phyloP scores from a whole-genome alignment of 768 basidiomycete genomes.

The Russula olivacea region DNA sequence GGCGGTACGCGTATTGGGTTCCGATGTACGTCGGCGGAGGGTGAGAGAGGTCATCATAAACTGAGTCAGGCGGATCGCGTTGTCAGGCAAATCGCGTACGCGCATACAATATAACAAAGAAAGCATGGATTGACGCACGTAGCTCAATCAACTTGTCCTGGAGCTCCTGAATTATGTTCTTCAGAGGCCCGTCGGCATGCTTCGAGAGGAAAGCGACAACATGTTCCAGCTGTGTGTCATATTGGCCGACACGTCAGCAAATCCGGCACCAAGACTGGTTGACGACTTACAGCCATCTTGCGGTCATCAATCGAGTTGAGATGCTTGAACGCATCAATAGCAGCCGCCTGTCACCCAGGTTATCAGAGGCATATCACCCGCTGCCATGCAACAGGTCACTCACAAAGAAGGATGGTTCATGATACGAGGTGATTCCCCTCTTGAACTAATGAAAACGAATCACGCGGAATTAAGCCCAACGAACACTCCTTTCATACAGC shows the following conservation, averaged over 20 bases:
- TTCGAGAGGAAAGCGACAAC: constrained; percentile 56
- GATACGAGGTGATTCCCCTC: not conserved
- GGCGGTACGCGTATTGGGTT: constrained; percentile 55
- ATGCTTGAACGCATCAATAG: constrained; percentile 57
- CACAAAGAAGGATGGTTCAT: constrained; percentile 11
- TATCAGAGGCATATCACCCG: not conserved
- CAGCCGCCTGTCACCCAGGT: constrained; percentile 40
- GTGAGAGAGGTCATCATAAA: constrained; percentile 78
- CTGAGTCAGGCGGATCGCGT: constrained; percentile 33
- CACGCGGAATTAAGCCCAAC: not conserved
- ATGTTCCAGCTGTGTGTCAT: constrained; percentile 50
- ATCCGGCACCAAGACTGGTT: not conserved
- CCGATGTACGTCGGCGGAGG: constrained; percentile 69
- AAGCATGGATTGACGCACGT: constrained; percentile 34
- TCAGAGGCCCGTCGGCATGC: constrained; percentile 36
- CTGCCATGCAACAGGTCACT: not conserved
- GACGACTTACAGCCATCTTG: constrained; percentile 58
- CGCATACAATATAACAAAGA: not conserved
- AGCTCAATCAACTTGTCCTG: constrained; percentile 43
- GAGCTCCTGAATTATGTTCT: constrained; percentile 38
- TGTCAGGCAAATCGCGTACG: not conserved
- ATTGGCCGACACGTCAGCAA: not conserved
- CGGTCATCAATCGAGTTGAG: constrained; percentile 66
- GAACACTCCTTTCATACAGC: not conserved
- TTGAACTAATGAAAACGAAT: constrained; percentile 6